A percentile compares a stretch with the other conserved stretches of the same genome.
These are phyloP conservation scores for Rhodotorula sphaerocarpa DNA, from an alignment of 768 basidiomycete genomes.

Conservation along the genomic window DNA sequence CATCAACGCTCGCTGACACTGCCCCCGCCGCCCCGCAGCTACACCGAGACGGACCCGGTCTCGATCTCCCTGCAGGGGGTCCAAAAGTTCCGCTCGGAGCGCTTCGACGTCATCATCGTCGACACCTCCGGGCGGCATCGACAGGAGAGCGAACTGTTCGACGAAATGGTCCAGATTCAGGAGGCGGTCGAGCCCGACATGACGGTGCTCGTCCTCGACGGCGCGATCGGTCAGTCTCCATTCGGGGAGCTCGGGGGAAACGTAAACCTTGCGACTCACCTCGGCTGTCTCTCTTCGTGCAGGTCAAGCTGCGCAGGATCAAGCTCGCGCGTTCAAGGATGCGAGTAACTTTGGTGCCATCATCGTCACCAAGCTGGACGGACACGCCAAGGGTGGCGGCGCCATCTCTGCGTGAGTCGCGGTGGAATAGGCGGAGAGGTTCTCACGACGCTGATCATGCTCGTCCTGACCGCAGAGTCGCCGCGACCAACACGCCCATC, in stretches of 20 bases:
- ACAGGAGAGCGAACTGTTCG: slow-evolving; percentile 90
- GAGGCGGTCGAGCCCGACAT: slow-evolving; percentile 89
- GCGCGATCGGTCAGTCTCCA: slow-evolving; percentile 72
- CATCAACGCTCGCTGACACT: too few relatives aligned
- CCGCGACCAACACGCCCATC: slow-evolving; percentile 96
- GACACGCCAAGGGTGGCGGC: slow-evolving; percentile 97
- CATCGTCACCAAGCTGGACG: slow-evolving; percentile 99
- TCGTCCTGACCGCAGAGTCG: slow-evolving; percentile 58
- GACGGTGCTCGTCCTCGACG: slow-evolving; percentile 91
- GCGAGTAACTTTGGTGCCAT: slow-evolving; percentile 96
- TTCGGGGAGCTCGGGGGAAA: too few relatives aligned
- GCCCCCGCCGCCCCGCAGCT: slow-evolving; percentile 42
- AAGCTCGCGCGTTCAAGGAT: slow-evolving; percentile 94
- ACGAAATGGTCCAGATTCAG: slow-evolving; percentile 96
- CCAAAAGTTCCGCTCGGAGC: slow-evolving; percentile 92
- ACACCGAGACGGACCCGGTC: slow-evolving; percentile 97
- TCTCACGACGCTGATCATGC: not conserved
- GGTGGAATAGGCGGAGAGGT: too few relatives aligned
- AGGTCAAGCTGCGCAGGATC: slow-evolving; percentile 97
- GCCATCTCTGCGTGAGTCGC: slow-evolving; percentile 89
- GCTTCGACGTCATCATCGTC: slow-evolving; percentile 97
- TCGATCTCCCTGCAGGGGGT: slow-evolving; percentile 90
- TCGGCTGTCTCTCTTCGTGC: too few relatives aligned
- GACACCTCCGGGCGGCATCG: slow-evolving; percentile 96
- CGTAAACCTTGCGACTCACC: too few relatives aligned